A percentile compares a stretch with the other conserved stretches of the same genome.
Conservation (phyloP, 441 rosid species). For the Theobroma grandiflorum region DNA sequence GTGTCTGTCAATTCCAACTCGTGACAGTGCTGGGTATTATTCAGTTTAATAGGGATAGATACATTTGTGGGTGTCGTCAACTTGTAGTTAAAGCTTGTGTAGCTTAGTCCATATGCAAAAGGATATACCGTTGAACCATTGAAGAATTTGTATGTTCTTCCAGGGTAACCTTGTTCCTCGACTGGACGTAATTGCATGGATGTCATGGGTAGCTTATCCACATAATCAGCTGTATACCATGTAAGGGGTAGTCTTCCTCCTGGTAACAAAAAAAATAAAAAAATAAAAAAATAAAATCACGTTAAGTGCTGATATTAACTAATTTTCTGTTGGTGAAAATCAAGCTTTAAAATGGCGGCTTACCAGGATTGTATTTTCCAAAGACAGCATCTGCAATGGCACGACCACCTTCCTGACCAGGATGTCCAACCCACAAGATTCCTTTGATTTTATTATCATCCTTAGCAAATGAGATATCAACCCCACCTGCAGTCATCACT, state of each 20-base stretch:
- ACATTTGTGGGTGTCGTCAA: background rate
- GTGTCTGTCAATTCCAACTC: background rate
- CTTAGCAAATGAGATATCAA: constrained; percentile 51
- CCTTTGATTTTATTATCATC: constrained; percentile 34
- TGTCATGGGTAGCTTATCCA: constrained; percentile 31
- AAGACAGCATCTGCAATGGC: constrained; percentile 63
- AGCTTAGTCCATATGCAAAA: constrained; percentile 40
- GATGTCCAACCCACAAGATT: constrained; percentile 47
- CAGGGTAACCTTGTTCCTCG: constrained; percentile 22
- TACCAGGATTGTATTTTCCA: constrained; percentile 63
- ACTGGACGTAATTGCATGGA: constrained; percentile 35
- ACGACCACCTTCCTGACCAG: constrained; percentile 49
- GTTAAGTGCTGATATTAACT: too few species aligned
- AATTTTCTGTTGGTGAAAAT: background rate
- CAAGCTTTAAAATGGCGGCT: background rate
- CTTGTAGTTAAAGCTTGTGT: constrained; percentile 29
- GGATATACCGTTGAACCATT: constrained; percentile 33
- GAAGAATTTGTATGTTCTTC: constrained; percentile 44
- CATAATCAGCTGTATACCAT: constrained; percentile 29
- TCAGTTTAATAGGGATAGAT: background rate
- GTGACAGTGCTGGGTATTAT: constrained; percentile 22
- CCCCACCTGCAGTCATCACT: constrained; percentile 56
- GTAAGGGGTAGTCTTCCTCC: constrained; percentile 44
- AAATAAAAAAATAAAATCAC: background rate
- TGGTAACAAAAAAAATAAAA: background rate